Base-by-base conservation (phyloP, 345 rosid species). In the Hirschfeldia incana region DNA sequence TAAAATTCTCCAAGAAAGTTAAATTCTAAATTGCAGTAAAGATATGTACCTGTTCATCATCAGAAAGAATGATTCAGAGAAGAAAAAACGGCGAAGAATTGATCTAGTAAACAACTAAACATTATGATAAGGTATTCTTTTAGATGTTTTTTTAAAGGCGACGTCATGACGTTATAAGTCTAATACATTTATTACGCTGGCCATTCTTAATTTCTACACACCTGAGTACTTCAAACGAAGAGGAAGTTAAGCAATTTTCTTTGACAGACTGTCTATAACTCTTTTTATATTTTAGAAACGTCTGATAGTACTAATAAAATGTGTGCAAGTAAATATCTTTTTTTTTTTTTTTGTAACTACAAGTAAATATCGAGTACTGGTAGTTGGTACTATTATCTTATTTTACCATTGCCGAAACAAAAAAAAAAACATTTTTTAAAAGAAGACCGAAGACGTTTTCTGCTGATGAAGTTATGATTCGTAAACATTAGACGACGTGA, bases 181-280 rank as follows among this genome's bases (percentile, higher is more conserved):
- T 42, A 26, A 16, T 53, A 32, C 39, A 27, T 8, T 49, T 62
- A 69, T 34, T 21, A 21, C 21, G 21, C 21, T 21, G 21, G 21
- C 69, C 26, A 26, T 76, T 69, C 63, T 21, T 69, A 0, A 34
- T n/a, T 49, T 33, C 21, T 9, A n/a, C 55, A 9, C 32, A 2
- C 42, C 69, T 76, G 75, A 76, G 51, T 76, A 29, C 58, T 77
- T 70, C 70, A 63, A 76, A 51, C 70, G 15, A 77, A 46, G 13
- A 69, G 34, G 49, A 59, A 57, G 28, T 61, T 29, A 5, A 9
- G 30, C 51, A 53, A 5, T 0, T 6, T 75, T 28, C 28, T 57
- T 34, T 15, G 29, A 15, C 32, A 27, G 11, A 13, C 32, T 30
- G 9, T 27, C 51, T 32, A 4, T 30, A 15, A 49, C 30, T 36